A percentile compares a stretch with the other conserved stretches of the same genome.
Evolutionary conservation across 1,139 yeast genomes (phyloP).

Genomic region (Taphrina pruni): DNA sequence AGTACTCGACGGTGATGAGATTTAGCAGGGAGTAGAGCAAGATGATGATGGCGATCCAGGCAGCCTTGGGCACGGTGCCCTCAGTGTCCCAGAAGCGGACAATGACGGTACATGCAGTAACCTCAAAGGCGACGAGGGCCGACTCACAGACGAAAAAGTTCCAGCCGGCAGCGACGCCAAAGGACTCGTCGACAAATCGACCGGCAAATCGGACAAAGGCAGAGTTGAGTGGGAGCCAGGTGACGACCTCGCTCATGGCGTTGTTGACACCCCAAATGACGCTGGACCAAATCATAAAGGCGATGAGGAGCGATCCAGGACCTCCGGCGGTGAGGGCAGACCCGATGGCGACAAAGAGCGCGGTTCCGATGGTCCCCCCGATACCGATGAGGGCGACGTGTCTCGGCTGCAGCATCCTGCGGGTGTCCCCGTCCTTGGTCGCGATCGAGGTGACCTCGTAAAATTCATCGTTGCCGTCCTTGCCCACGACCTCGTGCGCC

Average conservation of each 20-base stretch:
- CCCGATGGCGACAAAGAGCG: slow-evolving; percentile 70
- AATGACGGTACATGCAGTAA: slow-evolving; percentile 81
- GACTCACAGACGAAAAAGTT: slow-evolving; percentile 89
- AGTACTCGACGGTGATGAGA: slow-evolving; percentile 70
- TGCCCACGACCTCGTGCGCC: slow-evolving; percentile 16
- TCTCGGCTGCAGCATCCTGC: slow-evolving; percentile 56
- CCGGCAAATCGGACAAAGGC: slow-evolving; percentile 61
- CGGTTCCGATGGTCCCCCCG: slow-evolving; percentile 61
- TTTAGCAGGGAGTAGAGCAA: slow-evolving; percentile 50
- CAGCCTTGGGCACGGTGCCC: slow-evolving; percentile 35
- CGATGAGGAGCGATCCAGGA: slow-evolving; percentile 77
- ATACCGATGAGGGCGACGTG: slow-evolving; percentile 61
- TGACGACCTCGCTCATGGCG: slow-evolving; percentile 85
- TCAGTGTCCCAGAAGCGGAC: slow-evolving; percentile 67
- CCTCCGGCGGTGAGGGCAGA: slow-evolving; percentile 79
- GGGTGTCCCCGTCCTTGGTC: slow-evolving; percentile 42
- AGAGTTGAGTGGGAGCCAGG: slow-evolving; percentile 78
- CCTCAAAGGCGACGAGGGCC: slow-evolving; percentile 79
- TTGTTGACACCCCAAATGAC: slow-evolving; percentile 74
- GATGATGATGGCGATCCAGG: slow-evolving; percentile 39
- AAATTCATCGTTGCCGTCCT: slow-evolving; percentile 23
- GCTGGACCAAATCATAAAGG: slow-evolving; percentile 69
- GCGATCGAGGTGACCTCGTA: slow-evolving; percentile 30
- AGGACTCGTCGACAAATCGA: slow-evolving; percentile 48
- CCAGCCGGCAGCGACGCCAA: slow-evolving; percentile 83